phyloP scores from a whole-genome alignment of 176 grass and related monocot species.

The Coix lacrymajobi region DNA sequence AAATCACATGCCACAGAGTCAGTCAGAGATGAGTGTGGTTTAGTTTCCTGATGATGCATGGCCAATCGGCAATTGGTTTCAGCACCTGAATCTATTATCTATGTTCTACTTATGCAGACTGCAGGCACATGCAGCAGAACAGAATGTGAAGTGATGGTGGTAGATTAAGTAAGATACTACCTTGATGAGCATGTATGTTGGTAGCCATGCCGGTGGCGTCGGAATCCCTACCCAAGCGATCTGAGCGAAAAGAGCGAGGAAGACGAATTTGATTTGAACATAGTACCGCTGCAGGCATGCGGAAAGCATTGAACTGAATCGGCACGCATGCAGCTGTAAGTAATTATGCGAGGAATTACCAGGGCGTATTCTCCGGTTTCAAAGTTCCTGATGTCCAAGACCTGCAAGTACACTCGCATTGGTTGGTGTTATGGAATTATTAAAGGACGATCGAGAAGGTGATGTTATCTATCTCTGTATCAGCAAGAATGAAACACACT shows the following conservation, averaged over 20 bases:
- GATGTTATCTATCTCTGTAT: background rate
- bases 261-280: background rate
- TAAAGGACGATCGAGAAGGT: background rate
- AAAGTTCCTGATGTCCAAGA: conserved; percentile 71
- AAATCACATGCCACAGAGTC: background rate
- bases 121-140: background rate
- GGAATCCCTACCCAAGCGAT: conserved; percentile 96
- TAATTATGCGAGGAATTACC: conserved; percentile 23
- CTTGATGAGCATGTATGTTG: conserved; percentile 97
- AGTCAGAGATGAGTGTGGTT: background rate
- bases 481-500: background rate
- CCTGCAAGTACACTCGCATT: conserved; percentile 8
- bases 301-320: background rate
- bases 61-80: background rate
- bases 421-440: background rate
- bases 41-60: background rate
- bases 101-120: background rate
- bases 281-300: background rate
- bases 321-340: background rate
- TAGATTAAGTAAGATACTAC: background rate
- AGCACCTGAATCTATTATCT: too few relatives aligned
- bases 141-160: background rate
- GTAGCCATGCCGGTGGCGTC: conserved; percentile 88
- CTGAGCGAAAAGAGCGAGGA: conserved; percentile 20
- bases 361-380: conserved; percentile 88